Evolutionary conservation across 345 rosid species (phyloP).

Genomic region (Gossypium ekmanianum): DNA sequence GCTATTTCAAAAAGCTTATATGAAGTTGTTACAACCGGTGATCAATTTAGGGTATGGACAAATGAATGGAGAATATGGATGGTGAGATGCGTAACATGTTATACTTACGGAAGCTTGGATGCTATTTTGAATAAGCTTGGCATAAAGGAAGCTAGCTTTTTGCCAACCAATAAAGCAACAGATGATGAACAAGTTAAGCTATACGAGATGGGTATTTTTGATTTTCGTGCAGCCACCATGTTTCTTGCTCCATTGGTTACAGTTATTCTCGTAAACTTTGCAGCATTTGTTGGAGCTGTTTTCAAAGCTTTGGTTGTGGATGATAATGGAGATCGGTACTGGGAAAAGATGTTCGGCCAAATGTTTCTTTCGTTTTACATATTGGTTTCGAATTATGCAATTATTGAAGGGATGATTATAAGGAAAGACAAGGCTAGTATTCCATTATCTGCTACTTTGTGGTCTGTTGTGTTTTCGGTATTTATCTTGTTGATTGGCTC

Average conservation of each 20-base stretch:
- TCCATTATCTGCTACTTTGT: constrained; percentile 21
- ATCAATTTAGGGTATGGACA: constrained; percentile 19
- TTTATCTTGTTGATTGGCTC: constrained; percentile 22
- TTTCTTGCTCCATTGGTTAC: constrained; percentile 38
- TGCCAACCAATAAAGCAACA: constrained; percentile 32
- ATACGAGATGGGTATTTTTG: constrained; percentile 34
- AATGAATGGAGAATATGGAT: constrained; percentile 41
- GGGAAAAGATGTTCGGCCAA: constrained; percentile 26
- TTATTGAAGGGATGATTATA: constrained; percentile 42
- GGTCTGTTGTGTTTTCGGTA: constrained; percentile 16
- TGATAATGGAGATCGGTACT: constrained; percentile 14
- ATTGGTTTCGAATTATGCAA: constrained; percentile 25
- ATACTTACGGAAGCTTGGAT: constrained; percentile 29
- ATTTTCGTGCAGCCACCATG: constrained; percentile 32
- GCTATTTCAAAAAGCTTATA: constrained; percentile 16
- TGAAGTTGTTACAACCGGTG: constrained; percentile 27
- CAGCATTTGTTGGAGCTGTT: constrained; percentile 23
- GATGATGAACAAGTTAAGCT: constrained; percentile 25
- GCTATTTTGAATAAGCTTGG: constrained; percentile 27
- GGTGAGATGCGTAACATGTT: constrained; percentile 31
- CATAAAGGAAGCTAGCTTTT: constrained; percentile 33
- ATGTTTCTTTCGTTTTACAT: constrained; percentile 31
- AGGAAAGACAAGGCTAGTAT: constrained; percentile 44
- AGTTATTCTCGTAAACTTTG: constrained; percentile 28
- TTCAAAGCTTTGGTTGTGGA: constrained; percentile 18